Evolutionary conservation across 352 stramenopile species (phyloP), one percentile per base, ranked within the genome.

Genomic region (Blastocystis sp.): DNA sequence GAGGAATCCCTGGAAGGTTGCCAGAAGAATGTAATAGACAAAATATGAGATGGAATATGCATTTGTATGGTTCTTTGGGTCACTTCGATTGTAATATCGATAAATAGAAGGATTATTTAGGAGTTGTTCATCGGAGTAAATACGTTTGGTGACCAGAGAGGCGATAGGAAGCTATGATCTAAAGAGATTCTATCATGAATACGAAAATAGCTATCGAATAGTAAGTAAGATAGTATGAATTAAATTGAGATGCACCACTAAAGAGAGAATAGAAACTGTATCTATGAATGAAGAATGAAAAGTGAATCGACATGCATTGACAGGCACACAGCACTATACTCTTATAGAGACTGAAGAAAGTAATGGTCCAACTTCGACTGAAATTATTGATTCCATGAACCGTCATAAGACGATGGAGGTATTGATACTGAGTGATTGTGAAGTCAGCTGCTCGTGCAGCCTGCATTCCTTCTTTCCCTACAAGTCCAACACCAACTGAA

Each of bases 361-460:
- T 81, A 4, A 81, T 60, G 2, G 44, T 64, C 93, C 70, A 81
- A 13, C 44, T 64, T 0, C 70, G 70, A 42, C 70, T 81, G 13
- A 30, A 56, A 40, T 64, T 62, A 4, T 62, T 59, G 19, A 62
- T 44, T 91, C 95, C 95, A 90, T 98, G 95, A 33, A 98, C 93
- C 3, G 98, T 90, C 53, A 98, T 91, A 22, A 98, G 89, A 0
- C 92, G 92, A 80, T 95, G 92, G 7, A 98, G 90, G 90, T 96
- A 98, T 0, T 93, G 94, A 88, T 98, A 98, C 90, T 98, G 94
- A 0, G 93, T 93, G 68, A 98, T 96, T 1, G 95, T 94, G 79
- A 97, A 98, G 91, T 98, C 95, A 64, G 93, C 94, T 42, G 95
- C 95, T 90, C 97, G 98, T 15, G 97, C 95, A 19, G 95, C 70